Base-by-base conservation (phyloP, 345 rosid genomes). In the Mangifera indica region DNA sequence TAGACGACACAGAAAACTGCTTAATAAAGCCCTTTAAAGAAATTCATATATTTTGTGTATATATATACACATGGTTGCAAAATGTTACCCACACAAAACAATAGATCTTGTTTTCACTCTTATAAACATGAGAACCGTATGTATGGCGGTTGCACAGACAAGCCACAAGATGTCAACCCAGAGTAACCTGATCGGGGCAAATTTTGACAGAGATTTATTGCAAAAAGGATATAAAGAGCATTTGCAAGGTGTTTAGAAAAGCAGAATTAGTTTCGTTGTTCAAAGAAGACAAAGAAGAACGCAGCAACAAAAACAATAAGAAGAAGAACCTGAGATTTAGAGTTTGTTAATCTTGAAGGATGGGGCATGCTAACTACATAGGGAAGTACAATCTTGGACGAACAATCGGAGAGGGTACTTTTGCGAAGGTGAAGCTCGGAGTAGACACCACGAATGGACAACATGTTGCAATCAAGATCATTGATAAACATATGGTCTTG, bases 391-490 rank as follows among this genome's bases (percentile, higher is more conserved):
- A 74, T 76, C 81, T 92, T 18, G 77, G 91, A 14, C 78, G 95
- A 67, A 87, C 88, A 6, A 88, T 93, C 14, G 98, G 97, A 20
- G 97, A 88, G 74, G 98, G 97, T 61, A 86, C 84, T 60, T 93
- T 92, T 67, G 97, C 97, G 4, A 94, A 94, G 84, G 98, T 94
- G 37, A 94, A 94, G 84, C 83, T 92, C 4, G 97, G 90, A 7
- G 78, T 87, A 25, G 89, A 94, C 75, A 85, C 84, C 79, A 80
- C 87, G 40, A 86, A 77, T 60, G 84, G 83, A 58, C 82, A 73
- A 11, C 26, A 81, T 32, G 92, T 88, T 18, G 97, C 97, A 17
- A 81, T 94, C 81, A 94, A 94, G 81, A 82, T 94, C 79, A 87
- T 94, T 25, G 88, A 92, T 72, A 94, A 90, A 81, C 75, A 80